These are phyloP conservation scores for Volvariella volvacea DNA, from an alignment of 1,284 basidiomycete genomes.

Conservation along the genomic window DNA sequence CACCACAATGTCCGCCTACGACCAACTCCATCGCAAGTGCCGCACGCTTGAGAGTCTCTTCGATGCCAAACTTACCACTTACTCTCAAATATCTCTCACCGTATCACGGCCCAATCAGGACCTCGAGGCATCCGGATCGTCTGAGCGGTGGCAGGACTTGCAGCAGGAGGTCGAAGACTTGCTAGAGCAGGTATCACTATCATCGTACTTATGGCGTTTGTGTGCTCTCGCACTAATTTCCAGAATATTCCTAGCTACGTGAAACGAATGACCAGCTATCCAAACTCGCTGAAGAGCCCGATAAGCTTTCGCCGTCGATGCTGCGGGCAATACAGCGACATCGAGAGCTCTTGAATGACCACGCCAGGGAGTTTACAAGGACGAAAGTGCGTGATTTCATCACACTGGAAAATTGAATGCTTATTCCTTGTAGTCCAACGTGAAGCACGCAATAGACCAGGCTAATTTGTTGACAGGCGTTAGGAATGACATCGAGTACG, in stretches of 20 bases:
- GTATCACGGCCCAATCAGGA: conserved; percentile 62
- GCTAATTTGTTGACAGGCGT: conserved; percentile 88
- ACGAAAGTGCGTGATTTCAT: conserved; percentile 62
- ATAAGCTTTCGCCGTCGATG: conserved; percentile 79
- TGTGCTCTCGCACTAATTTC: conserved; percentile 7
- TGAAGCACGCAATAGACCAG: conserved; percentile 81
- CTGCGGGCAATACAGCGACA: conserved; percentile 87
- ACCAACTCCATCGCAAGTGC: conserved; percentile 79
- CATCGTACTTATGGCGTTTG: not conserved
- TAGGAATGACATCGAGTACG: conserved; percentile 90
- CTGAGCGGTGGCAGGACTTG: conserved; percentile 70
- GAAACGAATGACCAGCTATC: conserved; percentile 78
- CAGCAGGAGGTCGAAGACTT: conserved; percentile 85
- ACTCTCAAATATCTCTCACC: conserved; percentile 77
- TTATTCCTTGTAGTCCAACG: conserved; percentile 49
- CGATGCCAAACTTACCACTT: conserved; percentile 85
- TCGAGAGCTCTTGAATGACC: conserved; percentile 85
- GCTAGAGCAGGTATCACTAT: conserved; percentile 70
- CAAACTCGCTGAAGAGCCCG: conserved; percentile 64
- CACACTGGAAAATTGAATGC: not conserved
- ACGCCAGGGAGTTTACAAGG: conserved; percentile 74
- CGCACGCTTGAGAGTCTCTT: conserved; percentile 88
- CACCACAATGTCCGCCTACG: conserved; percentile 61
- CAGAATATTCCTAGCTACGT: conserved; percentile 52
- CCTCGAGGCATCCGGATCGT: conserved; percentile 63